Percentiles rank a stretch among this genome's conserved stretches.
These are phyloP conservation scores for Chaetomium olivaceum DNA, from an alignment of 2,329 filamentous ascomycete species.

Conservation along the genomic window DNA sequence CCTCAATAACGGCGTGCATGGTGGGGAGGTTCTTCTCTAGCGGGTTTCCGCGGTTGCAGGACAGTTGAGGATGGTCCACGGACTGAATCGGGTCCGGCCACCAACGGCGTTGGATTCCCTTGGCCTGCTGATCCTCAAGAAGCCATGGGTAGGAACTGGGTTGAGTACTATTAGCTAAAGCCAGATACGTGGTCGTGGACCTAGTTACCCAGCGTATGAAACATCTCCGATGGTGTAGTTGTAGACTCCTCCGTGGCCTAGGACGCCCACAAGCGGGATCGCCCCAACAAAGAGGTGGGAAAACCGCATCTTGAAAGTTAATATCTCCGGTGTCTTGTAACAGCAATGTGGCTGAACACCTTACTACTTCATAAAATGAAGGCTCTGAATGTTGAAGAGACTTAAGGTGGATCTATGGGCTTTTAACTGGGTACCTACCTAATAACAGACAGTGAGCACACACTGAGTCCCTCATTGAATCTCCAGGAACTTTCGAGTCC, in stretches of 20 bases:
- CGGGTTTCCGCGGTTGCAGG: slow-evolving; percentile 18
- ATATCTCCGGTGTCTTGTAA: background rate
- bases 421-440: background rate
- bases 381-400: background rate
- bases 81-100: slow-evolving; percentile 13
- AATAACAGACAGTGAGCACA: background rate
- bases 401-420: background rate
- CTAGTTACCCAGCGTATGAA: slow-evolving; percentile 8
- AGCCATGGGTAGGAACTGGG: background rate
- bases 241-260: slow-evolving; percentile 14
- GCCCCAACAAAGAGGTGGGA: background rate
- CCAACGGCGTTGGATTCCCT: slow-evolving; percentile 16
- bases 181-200: too few species aligned
- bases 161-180: background rate
- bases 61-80: slow-evolving; percentile 9
- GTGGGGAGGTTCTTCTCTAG: background rate
- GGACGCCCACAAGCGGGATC: background rate
- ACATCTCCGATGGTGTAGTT: slow-evolving; percentile 18
- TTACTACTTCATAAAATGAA: background rate
- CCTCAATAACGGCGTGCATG: slow-evolving; percentile 2
- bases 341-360: background rate
- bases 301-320: background rate
- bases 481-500: background rate
- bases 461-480: background rate
- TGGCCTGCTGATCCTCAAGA: background rate